Conservation (phyloP, 495 filamentous ascomycete species). For the Niebla homalea region DNA sequence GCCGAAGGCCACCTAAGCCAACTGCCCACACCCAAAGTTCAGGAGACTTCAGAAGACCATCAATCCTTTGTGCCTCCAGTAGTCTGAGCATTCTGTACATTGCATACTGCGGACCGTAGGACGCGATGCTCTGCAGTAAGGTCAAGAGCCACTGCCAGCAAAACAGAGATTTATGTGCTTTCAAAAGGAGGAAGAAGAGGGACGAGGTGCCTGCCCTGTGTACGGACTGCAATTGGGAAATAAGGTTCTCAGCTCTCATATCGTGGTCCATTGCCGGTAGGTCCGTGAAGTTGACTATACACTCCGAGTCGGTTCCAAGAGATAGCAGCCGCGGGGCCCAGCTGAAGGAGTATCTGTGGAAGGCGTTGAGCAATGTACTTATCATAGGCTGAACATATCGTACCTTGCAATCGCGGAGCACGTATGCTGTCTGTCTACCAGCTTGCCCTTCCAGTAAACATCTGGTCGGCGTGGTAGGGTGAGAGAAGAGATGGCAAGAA, state of each 20-base stretch:
- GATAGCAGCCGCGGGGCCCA: background rate
- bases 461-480: background rate
- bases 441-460: background rate
- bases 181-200: background rate
- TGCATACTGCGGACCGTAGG: background rate
- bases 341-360: background rate
- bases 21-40: background rate
- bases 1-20: background rate
- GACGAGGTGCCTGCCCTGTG: background rate
- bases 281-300: background rate
- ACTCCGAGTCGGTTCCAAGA: background rate
- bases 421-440: background rate
- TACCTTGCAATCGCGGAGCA: background rate
- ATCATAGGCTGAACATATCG: background rate
- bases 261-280: background rate
- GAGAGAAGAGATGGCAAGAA: background rate
- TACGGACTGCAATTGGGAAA: background rate
- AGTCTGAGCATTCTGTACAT: background rate
- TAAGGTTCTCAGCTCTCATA: background rate
- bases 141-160: background rate
- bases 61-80: background rate
- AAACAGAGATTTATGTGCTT: background rate
- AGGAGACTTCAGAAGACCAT: background rate
- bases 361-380: background rate
- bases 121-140: no score